These are phyloP conservation scores for Exophiala sideris DNA, from an alignment of 2,329 filamentous ascomycete species.

Conservation along the genomic window DNA sequence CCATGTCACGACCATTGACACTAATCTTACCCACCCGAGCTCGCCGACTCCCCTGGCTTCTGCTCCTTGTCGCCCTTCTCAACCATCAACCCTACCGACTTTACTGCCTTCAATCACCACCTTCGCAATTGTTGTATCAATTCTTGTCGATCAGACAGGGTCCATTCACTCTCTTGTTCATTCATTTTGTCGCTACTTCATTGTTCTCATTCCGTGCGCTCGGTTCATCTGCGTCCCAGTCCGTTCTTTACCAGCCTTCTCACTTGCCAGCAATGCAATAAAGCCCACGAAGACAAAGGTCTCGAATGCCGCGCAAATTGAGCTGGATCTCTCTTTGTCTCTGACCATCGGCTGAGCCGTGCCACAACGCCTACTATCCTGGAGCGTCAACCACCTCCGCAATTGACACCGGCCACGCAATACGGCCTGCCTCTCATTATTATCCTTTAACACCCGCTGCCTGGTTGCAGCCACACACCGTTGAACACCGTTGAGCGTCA, in stretches of 20 bases:
- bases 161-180: constrained; percentile 5
- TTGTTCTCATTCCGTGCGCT: constrained; percentile 12
- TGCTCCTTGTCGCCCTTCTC: constrained; percentile 3
- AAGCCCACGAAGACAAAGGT: constrained; percentile 9
- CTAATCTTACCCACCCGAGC: neutral
- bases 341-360: constrained; percentile 27
- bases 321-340: constrained; percentile 27
- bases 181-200: constrained; percentile 9
- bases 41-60: constrained; percentile 6
- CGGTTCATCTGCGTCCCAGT: constrained; percentile 8
- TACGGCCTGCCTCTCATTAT: constrained; percentile 9
- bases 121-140: constrained; percentile 20
- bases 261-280: constrained; percentile 10
- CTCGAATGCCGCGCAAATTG: constrained; percentile 16
- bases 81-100: constrained; percentile 5
- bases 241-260: constrained; percentile 12
- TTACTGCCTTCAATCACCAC: constrained; percentile 9
- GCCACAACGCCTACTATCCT: constrained; percentile 15
- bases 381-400: neutral
- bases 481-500: constrained; percentile 6
- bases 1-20: neutral
- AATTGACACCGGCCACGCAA: constrained; percentile 8
- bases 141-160: constrained; percentile 9
- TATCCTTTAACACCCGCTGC: constrained; percentile 16
- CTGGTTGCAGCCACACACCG: constrained; percentile 21